These are phyloP conservation scores for Ceratocystis eucalypticola DNA, from an alignment of 2,329 filamentous ascomycete species.

Conservation along the genomic window DNA sequence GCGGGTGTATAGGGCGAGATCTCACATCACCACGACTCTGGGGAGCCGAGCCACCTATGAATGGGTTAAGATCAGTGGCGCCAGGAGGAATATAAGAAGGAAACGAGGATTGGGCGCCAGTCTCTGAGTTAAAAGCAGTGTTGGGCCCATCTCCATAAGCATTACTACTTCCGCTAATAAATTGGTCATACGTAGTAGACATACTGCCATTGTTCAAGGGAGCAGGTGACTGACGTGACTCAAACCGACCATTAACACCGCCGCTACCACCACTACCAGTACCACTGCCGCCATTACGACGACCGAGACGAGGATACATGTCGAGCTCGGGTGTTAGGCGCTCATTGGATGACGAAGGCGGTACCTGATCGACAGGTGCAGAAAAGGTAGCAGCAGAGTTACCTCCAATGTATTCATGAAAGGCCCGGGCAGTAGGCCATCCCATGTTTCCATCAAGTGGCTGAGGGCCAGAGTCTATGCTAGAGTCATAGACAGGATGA, in stretches of 20 bases:
- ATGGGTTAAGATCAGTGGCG: background rate
- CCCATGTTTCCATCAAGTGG: background rate
- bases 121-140: background rate
- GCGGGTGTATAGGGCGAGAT: background rate
- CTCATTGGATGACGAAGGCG: background rate
- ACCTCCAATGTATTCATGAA: slow-evolving; percentile 5
- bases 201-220: background rate
- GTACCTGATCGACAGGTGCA: background rate
- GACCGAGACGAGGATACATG: slow-evolving; percentile 1
- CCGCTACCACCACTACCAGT: background rate
- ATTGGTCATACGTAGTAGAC: slow-evolving; percentile 3
- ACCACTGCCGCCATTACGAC: background rate
- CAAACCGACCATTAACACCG: background rate
- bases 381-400: background rate
- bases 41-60: background rate
- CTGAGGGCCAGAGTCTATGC: background rate
- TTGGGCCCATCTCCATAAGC: background rate
- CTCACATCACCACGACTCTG: slow-evolving; percentile 12
- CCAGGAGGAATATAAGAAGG: slow-evolving; percentile 4
- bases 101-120: background rate
- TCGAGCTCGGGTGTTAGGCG: slow-evolving; percentile 6
- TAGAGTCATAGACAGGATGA: background rate
- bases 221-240: background rate
- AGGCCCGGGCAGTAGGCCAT: background rate
- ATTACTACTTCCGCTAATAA: background rate